Conservation (phyloP, 2,329 filamentous ascomycete species). For the Colletotrichum godetiae region DNA sequence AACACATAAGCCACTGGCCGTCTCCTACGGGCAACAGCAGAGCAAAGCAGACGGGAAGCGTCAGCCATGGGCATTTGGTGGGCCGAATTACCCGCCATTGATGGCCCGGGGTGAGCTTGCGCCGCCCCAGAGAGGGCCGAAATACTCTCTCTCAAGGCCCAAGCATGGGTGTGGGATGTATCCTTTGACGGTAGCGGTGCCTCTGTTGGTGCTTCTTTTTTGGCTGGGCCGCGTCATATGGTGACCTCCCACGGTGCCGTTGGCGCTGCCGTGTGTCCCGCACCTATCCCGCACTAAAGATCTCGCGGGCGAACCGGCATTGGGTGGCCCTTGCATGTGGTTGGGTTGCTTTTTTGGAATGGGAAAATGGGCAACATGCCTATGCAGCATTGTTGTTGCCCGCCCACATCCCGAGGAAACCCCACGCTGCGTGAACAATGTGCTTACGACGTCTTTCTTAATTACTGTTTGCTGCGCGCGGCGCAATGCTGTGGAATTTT, state of each 20-base stretch:
- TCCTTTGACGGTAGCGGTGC: not conserved
- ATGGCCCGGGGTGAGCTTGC: not conserved
- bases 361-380: not conserved
- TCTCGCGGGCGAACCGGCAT: not conserved
- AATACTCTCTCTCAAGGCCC: too few relatives aligned
- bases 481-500: too few relatives aligned
- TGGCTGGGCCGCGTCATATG: slow-evolving; percentile 31
- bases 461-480: too few relatives aligned
- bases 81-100: not conserved
- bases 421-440: too few relatives aligned
- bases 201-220: not conserved
- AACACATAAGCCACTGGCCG: not conserved
- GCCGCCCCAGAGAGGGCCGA: not conserved
- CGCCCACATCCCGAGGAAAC: slow-evolving; percentile 22
- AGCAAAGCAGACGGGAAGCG: not conserved
- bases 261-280: slow-evolving; percentile 26
- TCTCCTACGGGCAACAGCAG: too few relatives aligned
- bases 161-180: too few relatives aligned
- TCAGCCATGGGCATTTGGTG: not conserved
- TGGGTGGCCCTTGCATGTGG: not conserved
- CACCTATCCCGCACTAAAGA: slow-evolving; percentile 1
- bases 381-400: not conserved
- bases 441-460: too few relatives aligned
- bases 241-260: not conserved
- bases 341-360: not conserved